A percentile compares a stretch with the other conserved stretches of the same genome.
These are phyloP conservation scores for Aspergillus homomorphus DNA, from an alignment of 495 filamentous ascomycete species.

Conservation along the genomic window DNA sequence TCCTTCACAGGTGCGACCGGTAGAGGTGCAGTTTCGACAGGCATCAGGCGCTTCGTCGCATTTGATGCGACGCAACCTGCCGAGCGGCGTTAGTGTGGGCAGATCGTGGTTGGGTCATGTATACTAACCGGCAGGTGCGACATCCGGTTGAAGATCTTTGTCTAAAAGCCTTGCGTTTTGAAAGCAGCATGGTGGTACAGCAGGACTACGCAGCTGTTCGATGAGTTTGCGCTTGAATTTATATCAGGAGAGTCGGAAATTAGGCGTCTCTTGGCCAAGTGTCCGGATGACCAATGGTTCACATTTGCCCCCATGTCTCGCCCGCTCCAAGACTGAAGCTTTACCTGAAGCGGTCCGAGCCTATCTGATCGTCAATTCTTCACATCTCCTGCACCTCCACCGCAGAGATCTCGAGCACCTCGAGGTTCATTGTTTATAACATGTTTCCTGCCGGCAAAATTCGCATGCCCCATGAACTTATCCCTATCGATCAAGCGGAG, in stretches of 20 bases:
- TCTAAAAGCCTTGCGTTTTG: background rate
- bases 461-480: no score
- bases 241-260: background rate
- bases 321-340: background rate
- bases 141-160: conserved; percentile 7
- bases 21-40: conserved; percentile 8
- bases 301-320: background rate
- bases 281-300: background rate
- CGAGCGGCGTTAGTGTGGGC: background rate
- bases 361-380: background rate
- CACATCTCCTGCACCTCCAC: no score
- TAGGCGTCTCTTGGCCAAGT: background rate
- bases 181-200: background rate
- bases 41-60: conserved; percentile 12
- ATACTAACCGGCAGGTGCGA: conserved; percentile 15
- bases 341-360: background rate
- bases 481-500: no score
- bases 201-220: background rate
- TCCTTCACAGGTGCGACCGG: conserved; percentile 1
- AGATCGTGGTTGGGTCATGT: background rate
- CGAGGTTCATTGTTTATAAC: no score
- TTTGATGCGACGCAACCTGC: conserved; percentile 11
- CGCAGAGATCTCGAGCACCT: background rate
- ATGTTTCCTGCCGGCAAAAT: background rate
- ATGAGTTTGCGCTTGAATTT: background rate